These are phyloP conservation scores for Collybia sp. DNA, from an alignment of 768 basidiomycete genomes.

Conservation along the genomic window DNA sequence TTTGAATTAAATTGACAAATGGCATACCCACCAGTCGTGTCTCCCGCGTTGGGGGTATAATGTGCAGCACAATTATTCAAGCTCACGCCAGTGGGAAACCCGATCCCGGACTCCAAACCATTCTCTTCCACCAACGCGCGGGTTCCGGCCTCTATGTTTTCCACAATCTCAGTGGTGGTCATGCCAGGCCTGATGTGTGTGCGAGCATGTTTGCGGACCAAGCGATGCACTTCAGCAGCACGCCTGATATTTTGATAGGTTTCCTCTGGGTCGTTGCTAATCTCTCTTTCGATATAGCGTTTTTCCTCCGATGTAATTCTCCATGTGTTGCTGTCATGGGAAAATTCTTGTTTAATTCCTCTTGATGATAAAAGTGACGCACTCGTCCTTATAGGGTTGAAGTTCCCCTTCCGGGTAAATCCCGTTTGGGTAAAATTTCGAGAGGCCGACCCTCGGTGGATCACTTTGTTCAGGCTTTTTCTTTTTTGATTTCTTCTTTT, in stretches of 20 bases:
- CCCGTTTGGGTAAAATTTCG: conserved; percentile 85
- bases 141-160: conserved; percentile 89
- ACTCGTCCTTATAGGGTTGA: conserved; percentile 91
- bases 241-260: conserved; percentile 90
- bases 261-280: conserved; percentile 73
- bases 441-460: conserved; percentile 85
- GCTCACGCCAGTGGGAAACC: conserved; percentile 95
- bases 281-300: conserved; percentile 73
- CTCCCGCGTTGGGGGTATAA: conserved; percentile 93
- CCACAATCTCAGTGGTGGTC: conserved; percentile 90
- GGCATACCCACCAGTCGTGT: conserved; percentile 61
- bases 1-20: conserved; percentile 6
- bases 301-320: conserved; percentile 90
- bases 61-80: conserved; percentile 95
- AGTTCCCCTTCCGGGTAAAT: conserved; percentile 89
- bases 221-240: conserved; percentile 94
- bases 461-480: conserved; percentile 83
- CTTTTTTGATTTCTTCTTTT: conserved; percentile 90
- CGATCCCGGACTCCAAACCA: conserved; percentile 81
- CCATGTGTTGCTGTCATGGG: conserved; percentile 67
- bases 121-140: conserved; percentile 90
- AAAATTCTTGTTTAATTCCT: neutral
- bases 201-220: conserved; percentile 79
- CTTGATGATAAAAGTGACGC: conserved; percentile 25
- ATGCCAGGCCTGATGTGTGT: conserved; percentile 88